Conservation (phyloP, 768 basidiomycete species). For the Hygrocybe punicea region DNA sequence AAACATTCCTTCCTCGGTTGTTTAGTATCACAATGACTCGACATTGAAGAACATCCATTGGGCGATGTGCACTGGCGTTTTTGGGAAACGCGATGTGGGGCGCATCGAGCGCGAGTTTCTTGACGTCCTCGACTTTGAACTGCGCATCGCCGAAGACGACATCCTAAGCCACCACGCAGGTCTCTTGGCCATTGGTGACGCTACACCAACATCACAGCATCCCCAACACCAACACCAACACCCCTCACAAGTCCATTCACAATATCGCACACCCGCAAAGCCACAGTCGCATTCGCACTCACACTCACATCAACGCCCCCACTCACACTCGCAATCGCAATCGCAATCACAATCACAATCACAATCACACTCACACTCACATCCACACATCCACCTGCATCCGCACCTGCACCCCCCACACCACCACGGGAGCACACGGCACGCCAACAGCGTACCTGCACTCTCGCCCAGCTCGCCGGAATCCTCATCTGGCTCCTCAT, state of each 20-base stretch:
- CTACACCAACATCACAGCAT: slow-evolving; percentile 13
- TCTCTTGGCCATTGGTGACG: slow-evolving; percentile 27
- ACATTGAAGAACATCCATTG: slow-evolving; percentile 90
- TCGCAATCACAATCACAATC: neutral
- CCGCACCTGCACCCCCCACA: slow-evolving; percentile 14
- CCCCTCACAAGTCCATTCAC: too few species aligned
- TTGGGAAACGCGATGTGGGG: slow-evolving; percentile 76
- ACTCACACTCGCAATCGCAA: neutral
- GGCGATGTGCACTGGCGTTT: slow-evolving; percentile 80
- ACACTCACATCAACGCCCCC: slow-evolving; percentile 12
- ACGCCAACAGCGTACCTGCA: slow-evolving; percentile 36
- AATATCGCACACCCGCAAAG: too few species aligned
- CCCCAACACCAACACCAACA: too few species aligned
- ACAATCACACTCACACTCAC: slow-evolving; percentile 15
- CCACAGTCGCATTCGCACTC: too few species aligned
- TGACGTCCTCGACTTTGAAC: slow-evolving; percentile 74
- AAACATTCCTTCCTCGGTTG: neutral
- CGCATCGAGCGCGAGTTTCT: slow-evolving; percentile 81
- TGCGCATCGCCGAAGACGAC: slow-evolving; percentile 61
- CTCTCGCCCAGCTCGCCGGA: slow-evolving; percentile 43
- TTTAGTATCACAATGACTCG: slow-evolving; percentile 80
- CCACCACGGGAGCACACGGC: slow-evolving; percentile 5
- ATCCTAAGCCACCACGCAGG: slow-evolving; percentile 51
- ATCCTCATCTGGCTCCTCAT: slow-evolving; percentile 35
- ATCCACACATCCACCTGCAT: slow-evolving; percentile 1